A percentile compares a stretch with the other conserved stretches of the same genome.
Evolutionary conservation across 345 rosid genomes (phyloP).

Genomic region (Fremontodendron californicum): DNA sequence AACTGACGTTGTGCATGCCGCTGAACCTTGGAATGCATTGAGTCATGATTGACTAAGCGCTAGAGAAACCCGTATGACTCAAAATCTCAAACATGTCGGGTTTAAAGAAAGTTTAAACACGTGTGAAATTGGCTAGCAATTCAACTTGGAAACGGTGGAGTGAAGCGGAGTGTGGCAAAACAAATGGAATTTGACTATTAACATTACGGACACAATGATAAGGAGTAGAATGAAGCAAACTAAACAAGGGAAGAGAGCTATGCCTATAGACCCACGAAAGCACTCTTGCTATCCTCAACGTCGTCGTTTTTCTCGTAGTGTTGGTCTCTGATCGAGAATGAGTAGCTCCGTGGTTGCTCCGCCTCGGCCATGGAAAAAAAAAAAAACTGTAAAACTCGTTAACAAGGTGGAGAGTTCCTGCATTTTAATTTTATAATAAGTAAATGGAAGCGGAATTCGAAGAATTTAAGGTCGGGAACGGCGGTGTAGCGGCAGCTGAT

Average conservation of each 20-base stretch:
- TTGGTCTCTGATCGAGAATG: constrained; percentile 31
- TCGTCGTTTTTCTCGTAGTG: constrained; percentile 19
- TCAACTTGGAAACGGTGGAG: constrained; percentile 42
- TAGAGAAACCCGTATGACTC: constrained; percentile 31
- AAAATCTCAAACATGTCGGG: background rate
- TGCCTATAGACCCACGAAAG: constrained; percentile 25
- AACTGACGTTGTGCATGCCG: too few relatives aligned
- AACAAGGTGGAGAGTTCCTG: constrained; percentile 10
- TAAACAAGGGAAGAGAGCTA: constrained; percentile 50
- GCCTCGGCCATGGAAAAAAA: constrained; percentile 33
- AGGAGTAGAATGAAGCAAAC: constrained; percentile 45
- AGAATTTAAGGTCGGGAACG: background rate
- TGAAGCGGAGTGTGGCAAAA: constrained; percentile 66
- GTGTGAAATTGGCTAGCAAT: constrained; percentile 22
- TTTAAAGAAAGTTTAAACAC: background rate
- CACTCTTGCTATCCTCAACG: constrained; percentile 35
- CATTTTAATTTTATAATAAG: background rate
- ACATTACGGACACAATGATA: constrained; percentile 42
- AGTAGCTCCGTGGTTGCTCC: constrained; percentile 29
- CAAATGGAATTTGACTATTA: constrained; percentile 48
- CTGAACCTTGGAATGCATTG: too few relatives aligned
- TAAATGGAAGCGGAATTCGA: background rate
- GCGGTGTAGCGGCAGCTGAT: background rate
- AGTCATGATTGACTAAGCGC: background rate
- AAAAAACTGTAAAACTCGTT: background rate